Evolutionary conservation across 2,329 filamentous ascomycete species (phyloP).

Genomic region (Ophiostoma pallidulum): DNA sequence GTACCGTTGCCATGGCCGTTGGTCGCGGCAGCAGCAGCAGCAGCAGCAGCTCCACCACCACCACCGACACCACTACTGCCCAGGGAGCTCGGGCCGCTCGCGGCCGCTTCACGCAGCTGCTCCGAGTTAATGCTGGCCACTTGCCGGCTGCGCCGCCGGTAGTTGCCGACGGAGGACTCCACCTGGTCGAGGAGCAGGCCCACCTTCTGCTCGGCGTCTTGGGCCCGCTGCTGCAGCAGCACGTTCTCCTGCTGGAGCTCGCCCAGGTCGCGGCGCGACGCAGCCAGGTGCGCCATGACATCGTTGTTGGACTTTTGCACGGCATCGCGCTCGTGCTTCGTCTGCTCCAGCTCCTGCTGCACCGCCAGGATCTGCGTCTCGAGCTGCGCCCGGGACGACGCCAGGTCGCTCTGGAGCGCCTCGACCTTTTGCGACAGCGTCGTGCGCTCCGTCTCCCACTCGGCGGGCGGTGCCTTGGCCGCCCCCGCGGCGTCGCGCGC

Average conservation of each 20-base stretch:
- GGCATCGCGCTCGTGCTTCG: constrained; percentile 59
- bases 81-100: constrained; percentile 8
- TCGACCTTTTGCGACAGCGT: constrained; percentile 60
- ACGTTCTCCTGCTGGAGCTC: constrained; percentile 75
- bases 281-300: constrained; percentile 46
- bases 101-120: constrained; percentile 28
- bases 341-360: constrained; percentile 56
- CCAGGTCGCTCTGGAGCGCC: constrained; percentile 58
- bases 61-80: no score
- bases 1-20: constrained; percentile 23
- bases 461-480: constrained; percentile 31
- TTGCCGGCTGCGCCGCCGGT: constrained; percentile 67
- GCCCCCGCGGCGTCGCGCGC: constrained; percentile 29
- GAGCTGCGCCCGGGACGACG: constrained; percentile 54
- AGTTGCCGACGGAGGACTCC: constrained; percentile 86
- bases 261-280: constrained; percentile 60
- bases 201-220: constrained; percentile 88
- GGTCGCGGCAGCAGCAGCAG: constrained; percentile 4
- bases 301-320: constrained; percentile 48
- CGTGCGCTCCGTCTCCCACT: constrained; percentile 68
- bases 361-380: constrained; percentile 62
- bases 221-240: constrained; percentile 70
- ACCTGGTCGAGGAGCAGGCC: constrained; percentile 90
- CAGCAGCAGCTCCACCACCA: no score
- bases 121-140: constrained; percentile 43